A percentile compares a stretch with the other conserved stretches of the same genome.
Evolutionary conservation across 2,329 filamentous ascomycete species (phyloP).

Genomic region (Cytospora paraplurivora): DNA sequence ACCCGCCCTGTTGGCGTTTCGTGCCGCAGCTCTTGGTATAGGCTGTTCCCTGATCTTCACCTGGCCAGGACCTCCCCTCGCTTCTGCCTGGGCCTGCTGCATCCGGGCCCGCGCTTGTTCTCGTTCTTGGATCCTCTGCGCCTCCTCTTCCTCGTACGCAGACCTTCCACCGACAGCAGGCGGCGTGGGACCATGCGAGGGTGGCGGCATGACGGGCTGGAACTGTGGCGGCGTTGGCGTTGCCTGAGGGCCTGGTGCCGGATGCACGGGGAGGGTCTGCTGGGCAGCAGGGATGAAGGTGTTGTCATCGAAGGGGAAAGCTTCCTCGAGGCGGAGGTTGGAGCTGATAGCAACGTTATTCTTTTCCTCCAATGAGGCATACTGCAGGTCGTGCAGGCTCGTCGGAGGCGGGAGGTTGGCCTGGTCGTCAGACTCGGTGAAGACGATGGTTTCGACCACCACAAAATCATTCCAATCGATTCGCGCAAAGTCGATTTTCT

Average conservation of each 20-base stretch:
- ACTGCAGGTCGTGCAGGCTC: conserved; percentile 87
- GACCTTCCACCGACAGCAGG: conserved; percentile 39
- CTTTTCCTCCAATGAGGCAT: conserved; percentile 92
- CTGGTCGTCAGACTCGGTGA: conserved; percentile 85
- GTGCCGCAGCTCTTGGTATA: conserved; percentile 78
- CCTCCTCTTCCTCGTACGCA: conserved; percentile 63
- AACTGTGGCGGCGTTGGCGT: conserved; percentile 37
- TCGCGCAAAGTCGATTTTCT: conserved; percentile 74
- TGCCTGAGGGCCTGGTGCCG: conserved; percentile 44
- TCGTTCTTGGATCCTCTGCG: conserved; percentile 64
- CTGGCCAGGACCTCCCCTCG: conserved; percentile 65
- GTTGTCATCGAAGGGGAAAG: conserved; percentile 79
- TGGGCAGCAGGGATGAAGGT: conserved; percentile 44
- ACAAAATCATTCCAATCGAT: conserved; percentile 99
- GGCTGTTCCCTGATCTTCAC: conserved; percentile 96
- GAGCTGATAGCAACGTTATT: conserved; percentile 84
- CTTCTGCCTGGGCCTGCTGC: conserved; percentile 77
- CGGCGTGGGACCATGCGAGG: conserved; percentile 43
- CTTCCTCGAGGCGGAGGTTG: conserved; percentile 88
- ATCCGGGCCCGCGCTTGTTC: conserved; percentile 63
- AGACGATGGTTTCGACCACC: conserved; percentile 91
- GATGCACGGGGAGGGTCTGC: conserved; percentile 50
- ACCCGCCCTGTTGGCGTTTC: conserved; percentile 66
- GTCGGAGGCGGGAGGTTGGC: conserved; percentile 86
- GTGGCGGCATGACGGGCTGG: conserved; percentile 30